A percentile compares a stretch with the other conserved stretches of the same genome.
phyloP scores from a whole-genome alignment of 148 eudicot genomes.

The Mesembryanthemum crystallinum region DNA sequence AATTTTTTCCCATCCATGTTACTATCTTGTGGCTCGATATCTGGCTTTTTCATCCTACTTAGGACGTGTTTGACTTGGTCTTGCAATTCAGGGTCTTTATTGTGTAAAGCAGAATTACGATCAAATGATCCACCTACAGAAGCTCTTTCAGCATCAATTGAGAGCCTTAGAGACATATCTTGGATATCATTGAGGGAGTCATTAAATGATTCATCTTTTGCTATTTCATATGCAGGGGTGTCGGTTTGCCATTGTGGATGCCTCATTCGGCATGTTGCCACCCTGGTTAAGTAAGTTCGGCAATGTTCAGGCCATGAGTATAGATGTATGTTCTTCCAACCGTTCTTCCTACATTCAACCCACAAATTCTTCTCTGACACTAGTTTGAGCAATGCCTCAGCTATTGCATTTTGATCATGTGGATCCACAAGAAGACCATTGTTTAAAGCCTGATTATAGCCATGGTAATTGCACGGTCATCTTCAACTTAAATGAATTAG shows the following conservation, averaged over 20 bases:
- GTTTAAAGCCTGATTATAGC: constrained; percentile 51
- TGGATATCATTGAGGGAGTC: constrained; percentile 68
- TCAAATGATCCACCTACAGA: constrained; percentile 44
- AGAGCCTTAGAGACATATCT: constrained; percentile 67
- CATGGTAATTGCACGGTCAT: not conserved
- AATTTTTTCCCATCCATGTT: constrained; percentile 29
- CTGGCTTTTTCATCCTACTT: constrained; percentile 52
- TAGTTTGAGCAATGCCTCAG: constrained; percentile 67
- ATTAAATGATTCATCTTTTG: constrained; percentile 44
- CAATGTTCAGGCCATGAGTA: constrained; percentile 88
- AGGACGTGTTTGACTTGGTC: constrained; percentile 63
- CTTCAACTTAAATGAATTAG: not conserved
- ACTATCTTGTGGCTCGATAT: constrained; percentile 22
- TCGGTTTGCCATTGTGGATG: constrained; percentile 78
- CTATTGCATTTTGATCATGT: constrained; percentile 63
- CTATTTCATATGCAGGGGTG: constrained; percentile 54
- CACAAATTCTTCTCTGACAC: constrained; percentile 70
- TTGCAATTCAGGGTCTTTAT: constrained; percentile 36
- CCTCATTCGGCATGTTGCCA: constrained; percentile 72
- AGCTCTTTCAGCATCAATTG: constrained; percentile 61
- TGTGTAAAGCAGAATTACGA: constrained; percentile 8
- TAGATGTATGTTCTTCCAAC: constrained; percentile 70
- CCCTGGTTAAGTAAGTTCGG: constrained; percentile 60
- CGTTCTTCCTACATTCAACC: constrained; percentile 61
- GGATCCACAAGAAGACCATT: constrained; percentile 76